phyloP scores from a whole-genome alignment of 2,329 filamentous ascomycete species.

The Claviceps digitariae region DNA sequence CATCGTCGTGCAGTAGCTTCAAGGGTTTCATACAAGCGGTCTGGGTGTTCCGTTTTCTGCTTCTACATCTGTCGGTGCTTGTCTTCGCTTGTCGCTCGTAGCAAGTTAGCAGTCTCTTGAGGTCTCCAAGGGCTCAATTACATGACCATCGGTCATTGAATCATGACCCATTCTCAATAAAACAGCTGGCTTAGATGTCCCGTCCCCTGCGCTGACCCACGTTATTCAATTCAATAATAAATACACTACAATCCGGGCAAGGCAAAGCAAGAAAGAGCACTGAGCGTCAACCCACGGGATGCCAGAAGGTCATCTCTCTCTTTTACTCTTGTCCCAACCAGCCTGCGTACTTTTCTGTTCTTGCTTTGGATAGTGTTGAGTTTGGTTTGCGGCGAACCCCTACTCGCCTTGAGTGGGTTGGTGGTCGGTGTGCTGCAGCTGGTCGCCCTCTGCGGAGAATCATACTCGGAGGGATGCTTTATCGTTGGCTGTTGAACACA shows the following conservation, averaged over 20 bases:
- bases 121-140: too few species aligned
- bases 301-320: too few species aligned
- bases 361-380: too few species aligned
- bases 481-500: not conserved
- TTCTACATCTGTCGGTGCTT: not conserved
- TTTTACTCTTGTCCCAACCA: too few species aligned
- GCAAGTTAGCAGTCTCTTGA: too few species aligned
- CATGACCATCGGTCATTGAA: too few species aligned
- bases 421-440: not conserved
- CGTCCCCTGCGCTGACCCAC: not conserved
- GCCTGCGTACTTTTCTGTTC: too few species aligned
- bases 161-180: too few species aligned
- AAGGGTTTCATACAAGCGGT: not conserved
- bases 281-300: not conserved
- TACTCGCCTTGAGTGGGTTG: not conserved
- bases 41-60: not conserved
- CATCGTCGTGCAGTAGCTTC: not conserved
- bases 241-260: not conserved
- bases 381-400: too few species aligned
- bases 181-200: too few species aligned
- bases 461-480: not conserved
- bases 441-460: too few species aligned
- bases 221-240: not conserved
- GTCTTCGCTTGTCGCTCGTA: not conserved
- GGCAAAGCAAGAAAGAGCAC: too few species aligned